Evolutionary conservation across 1,139 yeast genomes (phyloP).

Genomic region (Yamadazyma atmosphaerica): DNA sequence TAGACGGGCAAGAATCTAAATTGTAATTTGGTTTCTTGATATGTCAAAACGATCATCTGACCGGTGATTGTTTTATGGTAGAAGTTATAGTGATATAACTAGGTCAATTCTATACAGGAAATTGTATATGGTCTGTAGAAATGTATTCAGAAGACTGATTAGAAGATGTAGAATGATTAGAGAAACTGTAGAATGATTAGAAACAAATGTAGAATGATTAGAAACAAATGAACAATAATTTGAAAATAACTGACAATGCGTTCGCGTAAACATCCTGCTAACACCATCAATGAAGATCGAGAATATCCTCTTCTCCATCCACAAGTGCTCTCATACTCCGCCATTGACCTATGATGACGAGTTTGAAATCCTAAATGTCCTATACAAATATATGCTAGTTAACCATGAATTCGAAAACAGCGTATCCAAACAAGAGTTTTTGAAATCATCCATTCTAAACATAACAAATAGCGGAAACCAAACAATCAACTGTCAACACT

Average conservation of each 20-base stretch:
- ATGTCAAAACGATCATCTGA: not conserved
- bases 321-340: not conserved
- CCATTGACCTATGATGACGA: not conserved
- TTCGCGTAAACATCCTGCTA: not conserved
- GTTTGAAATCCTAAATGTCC: not conserved
- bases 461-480: not conserved
- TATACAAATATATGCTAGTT: not conserved
- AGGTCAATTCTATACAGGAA: too few relatives aligned
- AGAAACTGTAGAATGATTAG: too few relatives aligned
- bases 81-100: too few relatives aligned
- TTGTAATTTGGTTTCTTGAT: constrained; percentile 4
- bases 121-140: too few relatives aligned
- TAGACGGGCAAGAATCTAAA: constrained; percentile 16
- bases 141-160: too few relatives aligned
- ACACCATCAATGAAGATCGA: constrained; percentile 1
- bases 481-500: not conserved
- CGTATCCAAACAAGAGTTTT: not conserved
- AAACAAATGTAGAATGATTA: too few relatives aligned
- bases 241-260: too few relatives aligned
- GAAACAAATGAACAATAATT: too few relatives aligned
- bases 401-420: not conserved
- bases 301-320: not conserved
- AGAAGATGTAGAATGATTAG: too few relatives aligned
- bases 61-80: too few relatives aligned
- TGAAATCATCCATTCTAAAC: not conserved